Evolutionary conservation across 2,329 filamentous ascomycete species (phyloP).

Genomic region (Aaosphaeria arxii): DNA sequence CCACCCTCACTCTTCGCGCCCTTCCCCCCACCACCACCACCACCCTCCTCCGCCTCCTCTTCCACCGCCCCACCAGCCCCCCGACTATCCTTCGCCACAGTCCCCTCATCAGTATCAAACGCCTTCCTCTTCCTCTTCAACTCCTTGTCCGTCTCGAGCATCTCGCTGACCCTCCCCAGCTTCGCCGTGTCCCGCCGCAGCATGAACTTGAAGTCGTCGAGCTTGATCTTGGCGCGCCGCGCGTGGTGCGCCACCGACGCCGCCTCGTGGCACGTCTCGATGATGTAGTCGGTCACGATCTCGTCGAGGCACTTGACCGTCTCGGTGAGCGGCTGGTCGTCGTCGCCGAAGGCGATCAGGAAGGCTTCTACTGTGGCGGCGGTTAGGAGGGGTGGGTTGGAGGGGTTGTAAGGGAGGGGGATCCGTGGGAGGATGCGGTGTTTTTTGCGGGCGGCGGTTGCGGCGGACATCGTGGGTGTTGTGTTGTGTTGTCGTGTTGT

Average conservation of each 20-base stretch:
- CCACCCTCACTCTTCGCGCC: constrained; percentile 7
- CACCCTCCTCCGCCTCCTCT: constrained; percentile 9
- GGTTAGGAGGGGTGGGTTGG: not conserved
- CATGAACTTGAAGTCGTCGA: constrained; percentile 96
- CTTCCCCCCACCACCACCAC: constrained; percentile 7
- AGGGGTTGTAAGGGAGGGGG: constrained; percentile 1
- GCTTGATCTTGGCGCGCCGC: constrained; percentile 93
- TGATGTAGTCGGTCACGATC: constrained; percentile 84
- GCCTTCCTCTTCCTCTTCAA: constrained; percentile 80
- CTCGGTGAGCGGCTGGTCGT: constrained; percentile 72
- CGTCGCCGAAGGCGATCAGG: constrained; percentile 78
- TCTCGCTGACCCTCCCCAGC: constrained; percentile 83
- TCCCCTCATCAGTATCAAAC: constrained; percentile 65
- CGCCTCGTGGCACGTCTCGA: constrained; percentile 87
- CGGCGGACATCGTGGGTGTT: not conserved
- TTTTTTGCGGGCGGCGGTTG: not conserved
- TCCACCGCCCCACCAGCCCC: constrained; percentile 7
- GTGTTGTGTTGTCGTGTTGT: not conserved
- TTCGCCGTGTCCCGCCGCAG: constrained; percentile 81
- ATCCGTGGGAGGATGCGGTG: not conserved
- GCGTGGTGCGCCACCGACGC: constrained; percentile 81
- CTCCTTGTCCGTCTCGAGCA: constrained; percentile 82
- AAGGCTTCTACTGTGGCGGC: constrained; percentile 61
- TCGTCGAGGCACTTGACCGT: constrained; percentile 89
- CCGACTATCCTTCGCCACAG: constrained; percentile 50